Base-by-base conservation (phyloP, 2,329 filamentous ascomycete species). In the Biscogniauxia sp. region DNA sequence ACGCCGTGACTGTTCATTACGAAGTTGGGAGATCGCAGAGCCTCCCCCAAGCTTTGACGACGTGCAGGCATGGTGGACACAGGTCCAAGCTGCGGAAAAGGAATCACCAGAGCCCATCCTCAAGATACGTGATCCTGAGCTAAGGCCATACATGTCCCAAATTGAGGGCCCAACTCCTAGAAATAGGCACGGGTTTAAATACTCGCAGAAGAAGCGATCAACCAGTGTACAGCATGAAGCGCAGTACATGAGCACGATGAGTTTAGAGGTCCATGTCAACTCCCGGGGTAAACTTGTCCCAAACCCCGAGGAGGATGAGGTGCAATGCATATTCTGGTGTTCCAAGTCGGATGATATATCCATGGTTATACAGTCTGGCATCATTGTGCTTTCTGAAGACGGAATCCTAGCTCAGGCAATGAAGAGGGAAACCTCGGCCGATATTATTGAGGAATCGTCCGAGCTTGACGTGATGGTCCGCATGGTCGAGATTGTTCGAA, bases 181-280 rank as follows among this genome's bases (percentile, higher is more conserved):
- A 72, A 91, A 92, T 69, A 88, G 86, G 62, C 83, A 94, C 72
- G 92, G 90, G 0, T 94, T 93, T 79, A 95, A 93, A 72, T 96
- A 91, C 73, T 92, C 90, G 0, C 92, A 93, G 67, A 91, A 88
- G 70, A 82, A 84, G 63, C 86, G 87, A 66, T 88, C 88, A 1
- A 90, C 88, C 0, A 92, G 88, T 66, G 87, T 96, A 19, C 86
- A 92, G 69, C 91, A 94, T 66, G 92, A 96, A 73, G 88, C 87
- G 2, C 91, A 95, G 68, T 96, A 97, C 73, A 98, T 99, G 95
- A 97, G 91, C 67, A 92, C 90, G 19, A 93, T 99, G 91, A 96
- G 93, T 66, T 76, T 99, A 6, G 95, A 99, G 73, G 78, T 98
- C 4, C 94, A 99, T 72, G 89, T 96, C 63, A 97, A 96, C 68